Evolutionary conservation across 257 asterid genomes (phyloP), one percentile per base, ranked within the genome.

Genomic region (Fraxinus americana): DNA sequence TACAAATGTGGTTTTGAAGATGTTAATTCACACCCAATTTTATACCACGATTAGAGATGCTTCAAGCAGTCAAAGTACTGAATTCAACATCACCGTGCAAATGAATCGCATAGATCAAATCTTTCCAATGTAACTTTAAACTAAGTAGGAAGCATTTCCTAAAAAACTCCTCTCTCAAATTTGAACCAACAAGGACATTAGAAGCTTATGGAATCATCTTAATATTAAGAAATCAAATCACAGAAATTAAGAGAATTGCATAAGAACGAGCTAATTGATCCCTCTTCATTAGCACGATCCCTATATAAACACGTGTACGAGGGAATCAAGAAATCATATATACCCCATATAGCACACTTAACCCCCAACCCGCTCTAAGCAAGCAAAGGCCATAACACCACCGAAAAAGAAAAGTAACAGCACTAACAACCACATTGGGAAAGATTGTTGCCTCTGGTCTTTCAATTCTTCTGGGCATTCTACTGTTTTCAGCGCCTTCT

Each of bases 311-410:
- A n/a, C 39, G 23, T 71, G 71, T 71, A 61, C 36, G 61, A 57
- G 38, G 68, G 72, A 77, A 75, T 67, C 41, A 38, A 71, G 76
- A 50, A 75, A 68, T 65, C 74, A 43, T 35, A 48, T 16, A 74
- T n/a, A 59, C 57, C 17, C 39, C 34, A 45, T 57, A 25, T 67
- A 70, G 61, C 75, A 68, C 84, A 75, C 80, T 34, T 69, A 75
- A 32, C 50, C 17, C 50, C 16, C 50, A 43, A 11, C 50, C 50
- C 50, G 12, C 16, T 43, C 50, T 43, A 45, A 45, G 54, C 19
- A 84, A 92, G 92, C 82, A 96, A 83, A 79, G 99, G 99, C 72
- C 99, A 96, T 93, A 29, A 95, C 90, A 71, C 83, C 87, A 75
- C 89, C 97, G 79, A 93, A 89, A 77, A 90, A 72, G 68, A 87